Evolutionary conservation across 805 yeast species (phyloP).

Genomic region (Lipomyces lipofer): DNA sequence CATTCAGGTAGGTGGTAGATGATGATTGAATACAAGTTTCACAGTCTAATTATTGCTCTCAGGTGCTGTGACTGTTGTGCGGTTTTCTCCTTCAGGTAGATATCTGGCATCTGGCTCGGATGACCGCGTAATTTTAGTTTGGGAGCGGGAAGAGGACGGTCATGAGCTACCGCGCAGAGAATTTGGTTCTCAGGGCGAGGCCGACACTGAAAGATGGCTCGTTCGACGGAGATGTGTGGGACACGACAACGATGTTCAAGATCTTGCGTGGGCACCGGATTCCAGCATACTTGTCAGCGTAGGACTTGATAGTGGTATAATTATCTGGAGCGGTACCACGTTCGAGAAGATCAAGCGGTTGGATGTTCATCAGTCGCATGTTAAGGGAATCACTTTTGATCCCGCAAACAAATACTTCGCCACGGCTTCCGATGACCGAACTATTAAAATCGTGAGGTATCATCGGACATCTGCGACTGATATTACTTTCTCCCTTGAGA

Average conservation of each 20-base stretch:
- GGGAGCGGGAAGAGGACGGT: slow-evolving; percentile 83
- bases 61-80: slow-evolving; percentile 82
- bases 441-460: slow-evolving; percentile 83
- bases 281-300: slow-evolving; percentile 87
- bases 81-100: slow-evolving; percentile 89
- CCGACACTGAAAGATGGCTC: slow-evolving; percentile 90
- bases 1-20: slow-evolving; percentile 66
- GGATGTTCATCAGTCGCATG: slow-evolving; percentile 92
- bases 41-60: neutral
- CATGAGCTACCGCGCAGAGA: slow-evolving; percentile 48
- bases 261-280: slow-evolving; percentile 97
- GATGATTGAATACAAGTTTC: neutral
- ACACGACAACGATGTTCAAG: slow-evolving; percentile 97
- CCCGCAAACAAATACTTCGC: slow-evolving; percentile 98
- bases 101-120: slow-evolving; percentile 94
- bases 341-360: slow-evolving; percentile 76
- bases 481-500: slow-evolving; percentile 82
- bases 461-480: slow-evolving; percentile 66
- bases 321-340: slow-evolving; percentile 90
- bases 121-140: slow-evolving; percentile 83
- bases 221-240: slow-evolving; percentile 90
- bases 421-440: slow-evolving; percentile 93
- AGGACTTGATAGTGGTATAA: slow-evolving; percentile 88
- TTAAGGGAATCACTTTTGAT: slow-evolving; percentile 94
- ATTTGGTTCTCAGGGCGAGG: slow-evolving; percentile 62